A percentile compares a stretch with the other conserved stretches of the same genome.
These are phyloP conservation scores for Tetradesmus lagerheimii DNA, from an alignment of 139 green algal genomes.

Conservation along the genomic window DNA sequence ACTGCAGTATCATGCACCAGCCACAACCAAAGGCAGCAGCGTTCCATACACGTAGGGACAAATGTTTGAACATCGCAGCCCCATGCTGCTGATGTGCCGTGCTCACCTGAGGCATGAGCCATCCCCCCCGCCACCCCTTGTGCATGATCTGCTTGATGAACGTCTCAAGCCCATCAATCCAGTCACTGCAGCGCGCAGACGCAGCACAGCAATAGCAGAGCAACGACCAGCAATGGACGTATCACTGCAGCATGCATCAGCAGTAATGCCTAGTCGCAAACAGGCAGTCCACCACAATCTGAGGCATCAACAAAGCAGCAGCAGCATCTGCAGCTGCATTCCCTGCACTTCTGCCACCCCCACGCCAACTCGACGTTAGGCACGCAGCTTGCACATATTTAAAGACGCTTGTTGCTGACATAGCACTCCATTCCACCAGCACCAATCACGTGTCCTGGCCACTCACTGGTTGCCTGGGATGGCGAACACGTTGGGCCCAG, in stretches of 20 bases:
- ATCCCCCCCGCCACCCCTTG: conserved; percentile 91
- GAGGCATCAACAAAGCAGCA: no score
- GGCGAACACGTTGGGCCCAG: conserved; percentile 81
- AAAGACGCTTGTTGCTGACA: no score
- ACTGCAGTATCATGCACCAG: no score
- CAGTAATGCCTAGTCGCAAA: no score
- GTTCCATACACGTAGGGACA: no score
- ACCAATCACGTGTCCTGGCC: background rate
- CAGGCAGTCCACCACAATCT: background rate
- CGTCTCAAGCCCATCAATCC: conserved; percentile 88
- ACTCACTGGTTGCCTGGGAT: conserved; percentile 75
- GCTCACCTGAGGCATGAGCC: conserved; percentile 84
- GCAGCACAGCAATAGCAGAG: background rate
- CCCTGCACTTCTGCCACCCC: no score
- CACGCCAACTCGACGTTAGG: no score
- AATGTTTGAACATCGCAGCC: no score
- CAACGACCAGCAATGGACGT: background rate
- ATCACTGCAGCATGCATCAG: no score
- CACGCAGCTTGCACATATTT: background rate
- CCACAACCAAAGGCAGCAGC: no score
- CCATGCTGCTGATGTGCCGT: no score
- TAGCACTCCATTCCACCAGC: background rate
- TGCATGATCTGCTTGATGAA: conserved; percentile 85
- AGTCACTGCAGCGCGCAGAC: conserved; percentile 61
- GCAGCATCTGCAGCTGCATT: no score